These are phyloP conservation scores for Fusarium miscanthi DNA, from an alignment of 2,329 filamentous ascomycete genomes.

Conservation along the genomic window DNA sequence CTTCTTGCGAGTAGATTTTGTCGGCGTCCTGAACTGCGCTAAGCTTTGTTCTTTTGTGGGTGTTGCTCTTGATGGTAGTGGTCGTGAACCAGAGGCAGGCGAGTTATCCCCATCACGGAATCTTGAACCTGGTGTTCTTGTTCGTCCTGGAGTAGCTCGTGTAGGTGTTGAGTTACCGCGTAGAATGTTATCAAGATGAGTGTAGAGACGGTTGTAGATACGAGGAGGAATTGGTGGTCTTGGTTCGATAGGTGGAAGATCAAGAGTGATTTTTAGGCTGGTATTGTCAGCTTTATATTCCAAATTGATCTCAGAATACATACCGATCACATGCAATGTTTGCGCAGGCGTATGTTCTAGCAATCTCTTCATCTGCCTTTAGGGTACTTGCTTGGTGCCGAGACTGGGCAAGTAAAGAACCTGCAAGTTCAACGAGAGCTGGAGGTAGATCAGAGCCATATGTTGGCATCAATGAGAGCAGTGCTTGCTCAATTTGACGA, in stretches of 20 bases:
- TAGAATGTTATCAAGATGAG: slow-evolving; percentile 80
- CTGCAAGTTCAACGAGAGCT: slow-evolving; percentile 76
- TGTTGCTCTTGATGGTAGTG: slow-evolving; percentile 55
- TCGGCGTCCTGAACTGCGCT: slow-evolving; percentile 58
- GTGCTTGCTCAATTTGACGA: slow-evolving; percentile 76
- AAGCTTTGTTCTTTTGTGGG: slow-evolving; percentile 60
- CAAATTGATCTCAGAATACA: not conserved
- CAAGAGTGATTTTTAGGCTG: slow-evolving; percentile 79
- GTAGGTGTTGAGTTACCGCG: slow-evolving; percentile 51
- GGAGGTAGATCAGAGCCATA: slow-evolving; percentile 74
- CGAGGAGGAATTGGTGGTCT: slow-evolving; percentile 82
- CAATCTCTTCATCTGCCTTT: slow-evolving; percentile 88
- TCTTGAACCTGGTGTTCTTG: slow-evolving; percentile 51
- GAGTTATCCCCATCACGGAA: slow-evolving; percentile 44
- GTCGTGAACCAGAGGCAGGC: slow-evolving; percentile 45
- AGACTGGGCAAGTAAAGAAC: slow-evolving; percentile 82
- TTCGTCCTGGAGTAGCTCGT: slow-evolving; percentile 45
- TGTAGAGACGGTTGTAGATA: slow-evolving; percentile 86
- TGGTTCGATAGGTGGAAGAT: slow-evolving; percentile 80
- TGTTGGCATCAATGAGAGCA: slow-evolving; percentile 80
- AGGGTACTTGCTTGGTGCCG: slow-evolving; percentile 79
- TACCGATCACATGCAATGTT: slow-evolving; percentile 91
- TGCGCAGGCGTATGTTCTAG: slow-evolving; percentile 84
- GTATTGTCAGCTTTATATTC: not conserved
- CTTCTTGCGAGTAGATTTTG: slow-evolving; percentile 55